These are phyloP conservation scores for Agaricus blazei DNA, from an alignment of 768 basidiomycete species.

Conservation along the genomic window DNA sequence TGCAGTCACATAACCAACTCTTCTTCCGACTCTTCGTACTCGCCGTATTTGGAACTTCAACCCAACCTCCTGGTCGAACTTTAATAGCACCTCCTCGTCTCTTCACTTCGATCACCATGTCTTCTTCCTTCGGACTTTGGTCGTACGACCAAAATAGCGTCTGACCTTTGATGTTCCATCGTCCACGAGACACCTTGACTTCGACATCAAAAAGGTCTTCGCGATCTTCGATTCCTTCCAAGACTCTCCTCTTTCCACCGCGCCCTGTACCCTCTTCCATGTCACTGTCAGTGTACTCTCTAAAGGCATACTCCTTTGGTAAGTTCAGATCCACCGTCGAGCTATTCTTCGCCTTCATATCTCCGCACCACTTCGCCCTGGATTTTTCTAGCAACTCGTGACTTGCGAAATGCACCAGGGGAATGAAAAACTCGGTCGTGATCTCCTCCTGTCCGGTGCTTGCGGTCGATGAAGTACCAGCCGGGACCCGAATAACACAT, in stretches of 20 bases:
- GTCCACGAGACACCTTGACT: slow-evolving; percentile 37
- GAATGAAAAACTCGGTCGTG: slow-evolving; percentile 89
- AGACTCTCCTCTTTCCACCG: slow-evolving; percentile 10
- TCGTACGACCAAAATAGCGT: slow-evolving; percentile 51
- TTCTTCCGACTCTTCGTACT: too few relatives aligned
- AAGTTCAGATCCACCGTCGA: slow-evolving; percentile 4
- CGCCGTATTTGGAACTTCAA: background rate
- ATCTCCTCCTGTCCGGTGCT: slow-evolving; percentile 26
- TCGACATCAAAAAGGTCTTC: slow-evolving; percentile 34
- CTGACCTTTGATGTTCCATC: slow-evolving; percentile 43
- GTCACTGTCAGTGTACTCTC: background rate
- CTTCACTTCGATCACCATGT: slow-evolving; percentile 22
- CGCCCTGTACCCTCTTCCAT: background rate
- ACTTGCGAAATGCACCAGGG: slow-evolving; percentile 83
- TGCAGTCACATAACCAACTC: too few relatives aligned
- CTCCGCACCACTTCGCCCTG: background rate
- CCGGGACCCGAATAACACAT: slow-evolving; percentile 42
- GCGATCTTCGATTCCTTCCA: slow-evolving; percentile 15
- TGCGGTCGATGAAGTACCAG: slow-evolving; percentile 44
- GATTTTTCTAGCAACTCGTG: slow-evolving; percentile 21
- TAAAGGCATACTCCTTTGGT: slow-evolving; percentile 1
- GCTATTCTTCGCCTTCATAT: slow-evolving; percentile 6
- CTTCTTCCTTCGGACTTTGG: slow-evolving; percentile 28
- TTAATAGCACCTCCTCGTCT: slow-evolving; percentile 25
- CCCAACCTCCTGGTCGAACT: slow-evolving; percentile 14